Percentiles rank a stretch among this genome's conserved stretches.
Conservation (phyloP, 2,329 filamentous ascomycete species). For the Shiraia sp. region DNA sequence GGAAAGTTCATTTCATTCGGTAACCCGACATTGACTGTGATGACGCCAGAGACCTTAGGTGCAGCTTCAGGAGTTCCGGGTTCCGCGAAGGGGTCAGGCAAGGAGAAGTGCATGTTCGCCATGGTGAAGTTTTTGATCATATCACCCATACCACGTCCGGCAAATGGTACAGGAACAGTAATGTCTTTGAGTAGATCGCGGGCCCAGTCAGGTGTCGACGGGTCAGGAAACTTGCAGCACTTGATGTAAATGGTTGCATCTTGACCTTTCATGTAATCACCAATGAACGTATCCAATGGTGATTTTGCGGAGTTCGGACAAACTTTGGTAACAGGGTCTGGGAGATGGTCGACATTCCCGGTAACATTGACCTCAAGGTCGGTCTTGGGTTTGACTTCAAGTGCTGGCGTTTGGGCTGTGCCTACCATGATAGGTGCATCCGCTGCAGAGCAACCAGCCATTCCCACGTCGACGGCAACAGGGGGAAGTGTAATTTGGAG, state of each 20-base stretch:
- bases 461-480: slow-evolving; percentile 81
- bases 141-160: slow-evolving; percentile 78
- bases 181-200: slow-evolving; percentile 78
- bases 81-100: slow-evolving; percentile 80
- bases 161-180: slow-evolving; percentile 81
- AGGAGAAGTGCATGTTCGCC: slow-evolving; percentile 79
- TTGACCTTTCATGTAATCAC: slow-evolving; percentile 78
- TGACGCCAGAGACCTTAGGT: slow-evolving; percentile 80
- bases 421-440: slow-evolving; percentile 79
- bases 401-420: slow-evolving; percentile 68
- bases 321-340: slow-evolving; percentile 69
- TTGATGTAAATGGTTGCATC: slow-evolving; percentile 81
- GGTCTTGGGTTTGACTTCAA: slow-evolving; percentile 69
- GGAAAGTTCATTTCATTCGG: slow-evolving; percentile 87
- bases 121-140: slow-evolving; percentile 87
- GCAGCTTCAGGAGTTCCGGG: slow-evolving; percentile 72
- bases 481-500: slow-evolving; percentile 76
- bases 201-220: slow-evolving; percentile 79
- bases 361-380: slow-evolving; percentile 71
- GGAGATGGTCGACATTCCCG: slow-evolving; percentile 73
- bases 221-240: slow-evolving; percentile 69
- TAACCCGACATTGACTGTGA: slow-evolving; percentile 76
- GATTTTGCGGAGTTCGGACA: slow-evolving; percentile 81
- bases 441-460: slow-evolving; percentile 77
- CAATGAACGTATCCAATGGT: slow-evolving; percentile 80